phyloP scores from a whole-genome alignment of 371 early-diverging fungal genomes.

The Cokeromyces recurvatus region DNA sequence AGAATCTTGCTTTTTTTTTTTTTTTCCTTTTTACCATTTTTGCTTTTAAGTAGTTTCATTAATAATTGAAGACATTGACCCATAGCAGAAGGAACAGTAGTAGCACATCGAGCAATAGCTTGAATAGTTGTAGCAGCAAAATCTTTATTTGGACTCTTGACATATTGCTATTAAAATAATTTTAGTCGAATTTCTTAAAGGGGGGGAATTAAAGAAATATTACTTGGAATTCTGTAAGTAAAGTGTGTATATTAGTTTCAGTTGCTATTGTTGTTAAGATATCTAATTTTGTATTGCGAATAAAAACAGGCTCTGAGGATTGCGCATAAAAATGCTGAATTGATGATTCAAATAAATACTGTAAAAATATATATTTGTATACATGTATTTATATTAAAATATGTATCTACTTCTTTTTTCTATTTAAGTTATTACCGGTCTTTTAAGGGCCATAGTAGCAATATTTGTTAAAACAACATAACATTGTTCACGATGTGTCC shows the following conservation, averaged over 20 bases:
- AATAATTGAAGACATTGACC: slow-evolving; percentile 58
- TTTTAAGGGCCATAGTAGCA: slow-evolving; percentile 62
- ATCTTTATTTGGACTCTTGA: slow-evolving; percentile 65
- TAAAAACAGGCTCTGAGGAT: slow-evolving; percentile 71
- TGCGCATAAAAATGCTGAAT: slow-evolving; percentile 78
- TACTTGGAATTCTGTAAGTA: slow-evolving; percentile 48
- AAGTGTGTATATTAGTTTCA: slow-evolving; percentile 53
- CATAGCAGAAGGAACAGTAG: slow-evolving; percentile 55
- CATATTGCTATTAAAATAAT: slow-evolving; percentile 53
- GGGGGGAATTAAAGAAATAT: neutral
- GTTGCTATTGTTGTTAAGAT: slow-evolving; percentile 71
- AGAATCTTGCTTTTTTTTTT: neutral
- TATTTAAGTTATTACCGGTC: slow-evolving; percentile 52
- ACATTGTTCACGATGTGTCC: slow-evolving; percentile 70
- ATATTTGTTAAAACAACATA: slow-evolving; percentile 79
- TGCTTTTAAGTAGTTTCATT: slow-evolving; percentile 64
- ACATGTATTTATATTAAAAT: too few relatives aligned
- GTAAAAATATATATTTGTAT: neutral
- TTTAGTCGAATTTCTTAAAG: too few relatives aligned
- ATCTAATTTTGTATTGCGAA: slow-evolving; percentile 80
- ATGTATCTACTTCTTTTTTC: too few relatives aligned
- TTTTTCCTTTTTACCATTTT: slow-evolving; percentile 51
- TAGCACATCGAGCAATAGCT: slow-evolving; percentile 69
- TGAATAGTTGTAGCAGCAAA: slow-evolving; percentile 70
- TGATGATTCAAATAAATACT: slow-evolving; percentile 68